Evolutionary conservation across 768 basidiomycete genomes (phyloP).

Genomic region (Boletus tomentosulus): DNA sequence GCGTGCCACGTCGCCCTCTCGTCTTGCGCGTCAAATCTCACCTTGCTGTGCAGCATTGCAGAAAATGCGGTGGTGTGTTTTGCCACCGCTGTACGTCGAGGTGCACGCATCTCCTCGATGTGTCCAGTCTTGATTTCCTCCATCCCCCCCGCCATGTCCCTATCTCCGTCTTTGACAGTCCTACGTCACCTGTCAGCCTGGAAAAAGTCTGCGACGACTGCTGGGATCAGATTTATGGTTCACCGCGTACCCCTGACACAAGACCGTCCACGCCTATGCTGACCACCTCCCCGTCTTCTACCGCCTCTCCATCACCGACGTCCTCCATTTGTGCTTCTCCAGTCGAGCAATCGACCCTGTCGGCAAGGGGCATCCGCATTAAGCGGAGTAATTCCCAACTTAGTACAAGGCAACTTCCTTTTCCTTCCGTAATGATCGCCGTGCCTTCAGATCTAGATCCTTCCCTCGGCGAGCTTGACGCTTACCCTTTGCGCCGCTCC

Average conservation of each 20-base stretch:
- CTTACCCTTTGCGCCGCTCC: conserved; percentile 67
- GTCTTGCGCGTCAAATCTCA: conserved; percentile 11
- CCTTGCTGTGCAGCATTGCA: conserved; percentile 56
- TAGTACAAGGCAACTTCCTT: conserved; percentile 24
- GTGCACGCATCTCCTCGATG: conserved; percentile 63
- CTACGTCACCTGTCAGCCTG: conserved; percentile 52
- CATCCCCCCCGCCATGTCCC: conserved; percentile 68
- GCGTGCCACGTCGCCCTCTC: conserved; percentile 27
- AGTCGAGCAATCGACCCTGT: conserved; percentile 23
- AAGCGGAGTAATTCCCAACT: conserved; percentile 28
- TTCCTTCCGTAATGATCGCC: conserved; percentile 20
- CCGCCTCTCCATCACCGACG: conserved; percentile 30
- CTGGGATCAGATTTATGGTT: conserved; percentile 68
- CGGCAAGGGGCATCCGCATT: conserved; percentile 14
- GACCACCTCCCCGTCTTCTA: conserved; percentile 30
- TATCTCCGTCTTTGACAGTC: conserved; percentile 52
- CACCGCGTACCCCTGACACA: conserved; percentile 38
- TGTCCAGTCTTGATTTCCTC: conserved; percentile 65
- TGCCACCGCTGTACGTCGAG: conserved; percentile 60
- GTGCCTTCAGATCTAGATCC: conserved; percentile 24
- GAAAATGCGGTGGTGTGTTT: conserved; percentile 80
- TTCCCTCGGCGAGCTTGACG: conserved; percentile 65
- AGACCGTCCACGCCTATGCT: conserved; percentile 37
- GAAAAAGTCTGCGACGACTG: conserved; percentile 78
- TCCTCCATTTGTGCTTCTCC: conserved; percentile 35